phyloP scores from a whole-genome alignment of 768 basidiomycete species.

The Steccherinum ochraceum region DNA sequence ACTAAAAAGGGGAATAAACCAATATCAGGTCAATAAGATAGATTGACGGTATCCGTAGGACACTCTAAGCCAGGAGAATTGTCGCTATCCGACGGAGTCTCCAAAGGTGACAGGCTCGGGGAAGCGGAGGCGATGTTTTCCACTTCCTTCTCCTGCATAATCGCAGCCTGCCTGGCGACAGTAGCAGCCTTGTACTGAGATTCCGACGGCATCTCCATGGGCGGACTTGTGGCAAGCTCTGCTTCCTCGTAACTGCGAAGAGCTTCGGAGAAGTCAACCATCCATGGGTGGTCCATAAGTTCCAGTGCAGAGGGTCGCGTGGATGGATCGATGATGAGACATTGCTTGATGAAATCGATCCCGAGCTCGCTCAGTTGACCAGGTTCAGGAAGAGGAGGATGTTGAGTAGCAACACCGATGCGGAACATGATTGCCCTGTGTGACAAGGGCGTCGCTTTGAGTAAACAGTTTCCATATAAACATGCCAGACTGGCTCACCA shows the following conservation, averaged over 20 bases:
- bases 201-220: conserved; percentile 39
- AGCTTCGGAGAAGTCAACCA: conserved; percentile 73
- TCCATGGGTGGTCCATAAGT: conserved; percentile 86
- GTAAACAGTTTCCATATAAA: too few species aligned
- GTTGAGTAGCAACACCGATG: conserved; percentile 93
- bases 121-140: conserved; percentile 48
- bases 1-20: too few species aligned
- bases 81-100: conserved; percentile 18
- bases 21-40: too few species aligned
- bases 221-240: conserved; percentile 46
- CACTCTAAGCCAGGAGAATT: neutral
- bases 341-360: conserved; percentile 90
- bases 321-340: conserved; percentile 82
- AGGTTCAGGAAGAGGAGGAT: conserved; percentile 90
- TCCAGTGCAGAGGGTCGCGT: conserved; percentile 79
- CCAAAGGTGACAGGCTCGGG: conserved; percentile 40
- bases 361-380: conserved; percentile 84
- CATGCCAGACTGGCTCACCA: conserved; percentile 53
- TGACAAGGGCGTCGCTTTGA: too few species aligned
- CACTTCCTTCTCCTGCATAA: conserved; percentile 53
- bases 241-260: conserved; percentile 62
- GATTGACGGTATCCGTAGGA: too few species aligned
- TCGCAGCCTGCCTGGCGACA: conserved; percentile 50
- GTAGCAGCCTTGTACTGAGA: conserved; percentile 43
- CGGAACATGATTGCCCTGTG: conserved; percentile 99